Base-by-base conservation (phyloP, 1,284 basidiomycete species). In the Malassezia arunalokei region DNA sequence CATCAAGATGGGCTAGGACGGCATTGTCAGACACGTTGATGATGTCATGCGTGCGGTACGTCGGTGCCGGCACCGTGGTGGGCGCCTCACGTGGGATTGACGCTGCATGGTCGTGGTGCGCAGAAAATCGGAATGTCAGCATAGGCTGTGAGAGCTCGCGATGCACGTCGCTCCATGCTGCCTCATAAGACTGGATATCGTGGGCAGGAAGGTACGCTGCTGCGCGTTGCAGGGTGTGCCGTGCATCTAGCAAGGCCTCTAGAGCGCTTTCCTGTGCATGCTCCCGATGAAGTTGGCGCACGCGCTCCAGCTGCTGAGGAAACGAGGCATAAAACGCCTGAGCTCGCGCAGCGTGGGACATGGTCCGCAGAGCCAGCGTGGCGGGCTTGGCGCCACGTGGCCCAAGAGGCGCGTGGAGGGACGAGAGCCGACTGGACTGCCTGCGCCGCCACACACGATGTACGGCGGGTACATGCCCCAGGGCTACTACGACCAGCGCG, bases 401-500 rank as follows among this genome's bases (percentile, higher is more conserved):
- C 43, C 43, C 17, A 29, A n/a, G 8, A 27, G 3, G 28, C n/a
- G n/a, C 7, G 45, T 32, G 30, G 17, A 37, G 40, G 20, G 41
- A 15, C 40, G 27, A 37, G 12, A 30, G 20, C 20, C 20, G 20
- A 24, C 20, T 2, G 20, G 20, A 4, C 20, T 4, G 20, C 20
- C 20, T 24, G 20, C 20, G 20, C 20, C 20, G 20, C 20, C 20
- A 35, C 15, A 30, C 45, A 40, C 35, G 8, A 42, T 44, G 49
- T 38, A 38, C 29, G 48, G 41, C 28, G 30, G 39, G 33, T 11
- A 40, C n/a, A 31, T 17, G 35, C 40, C 24, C 11, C 32, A 20
- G 33, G 47, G 52, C 14, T 54, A 54, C 30, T 39, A 44, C n/a
- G 52, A 54, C 6, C 49, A 52, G 40, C 59, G 57, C 37, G 60